Evolutionary conservation across 441 rosid species (phyloP), one percentile per base, ranked within the genome.

Genomic region (Corymbia citriodora): DNA sequence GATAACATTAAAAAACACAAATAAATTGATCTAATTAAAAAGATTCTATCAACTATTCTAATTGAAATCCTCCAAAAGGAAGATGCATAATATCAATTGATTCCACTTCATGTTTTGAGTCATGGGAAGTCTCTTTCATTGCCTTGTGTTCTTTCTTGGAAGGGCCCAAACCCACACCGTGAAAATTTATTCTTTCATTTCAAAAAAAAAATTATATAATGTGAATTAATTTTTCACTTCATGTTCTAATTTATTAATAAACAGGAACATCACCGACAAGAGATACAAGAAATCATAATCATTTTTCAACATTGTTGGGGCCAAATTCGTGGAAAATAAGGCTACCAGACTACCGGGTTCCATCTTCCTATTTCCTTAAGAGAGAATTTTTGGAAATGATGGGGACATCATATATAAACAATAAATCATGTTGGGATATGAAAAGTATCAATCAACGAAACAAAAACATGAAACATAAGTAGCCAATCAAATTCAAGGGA

Each of bases 111-210:
- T 29, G 15, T 59, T 59, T 59, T 12, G n/a, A 59, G 63, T 59
- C n/a, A 10, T 23, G n/a, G 23, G 63, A 59, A 59, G 29, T 9
- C 29, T 59, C 29, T 59, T 59, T 59, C 29, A 59, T 23, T 12
- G 10, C 29, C 2, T 27, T 25, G 5, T 23, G 63, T 59, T 23
- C 9, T 59, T 59, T 27, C 63, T 23, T 59, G 63, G 19, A 59
- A 59, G 29, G 29, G 0, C 63, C 10, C 6, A 29, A 59, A 0
- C 33, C 33, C 33, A 33, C 33, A 33, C n/a, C n/a, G 2, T 57
- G 63, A 57, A 57, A 57, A 57, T 57, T 57, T 57, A 23, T 57
- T 57, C 63, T 57, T 57, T 57, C 63, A 57, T 57, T 57, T 29
- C 63, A 23, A 21, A 57, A 59, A 23, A 12, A 21, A 59, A 59